These are phyloP conservation scores for Spathaspora girioi DNA, from an alignment of 805 yeast species.

Conservation along the genomic window DNA sequence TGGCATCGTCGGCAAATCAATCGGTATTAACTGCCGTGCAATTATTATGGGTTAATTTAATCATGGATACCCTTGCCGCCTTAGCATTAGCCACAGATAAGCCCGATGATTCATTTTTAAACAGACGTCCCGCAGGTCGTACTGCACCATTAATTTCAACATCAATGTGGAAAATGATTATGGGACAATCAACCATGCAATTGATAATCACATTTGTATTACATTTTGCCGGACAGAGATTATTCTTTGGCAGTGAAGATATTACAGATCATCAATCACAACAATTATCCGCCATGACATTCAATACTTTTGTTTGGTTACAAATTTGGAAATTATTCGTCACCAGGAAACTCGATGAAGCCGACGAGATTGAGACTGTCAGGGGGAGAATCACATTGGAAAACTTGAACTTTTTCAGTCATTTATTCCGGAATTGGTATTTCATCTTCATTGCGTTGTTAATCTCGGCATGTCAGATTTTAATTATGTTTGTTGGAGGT, in stretches of 20 bases:
- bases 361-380: conserved; percentile 58
- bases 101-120: conserved; percentile 78
- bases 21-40: conserved; percentile 97
- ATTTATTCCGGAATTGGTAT: conserved; percentile 77
- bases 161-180: conserved; percentile 98
- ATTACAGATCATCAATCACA: conserved; percentile 44
- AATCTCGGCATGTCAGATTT: conserved; percentile 79
- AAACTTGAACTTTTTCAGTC: conserved; percentile 79
- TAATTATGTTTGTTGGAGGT: conserved; percentile 97
- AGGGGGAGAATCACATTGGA: conserved; percentile 56
- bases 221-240: conserved; percentile 72
- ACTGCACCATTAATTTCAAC: conserved; percentile 73
- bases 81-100: conserved; percentile 96
- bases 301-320: conserved; percentile 96
- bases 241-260: conserved; percentile 35
- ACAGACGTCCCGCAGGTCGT: conserved; percentile 82
- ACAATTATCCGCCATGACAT: conserved; percentile 79
- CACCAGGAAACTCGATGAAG: conserved; percentile 87
- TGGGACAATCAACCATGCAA: conserved; percentile 82
- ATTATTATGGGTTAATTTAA: conserved; percentile 93
- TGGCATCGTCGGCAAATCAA: conserved; percentile 69
- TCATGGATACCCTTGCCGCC: conserved; percentile 98
- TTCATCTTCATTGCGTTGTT: conserved; percentile 68
- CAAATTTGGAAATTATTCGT: conserved; percentile 93
- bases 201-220: conserved; percentile 72